Percentiles rank a stretch among this genome's conserved stretches.
These are phyloP conservation scores for Populus hybrid DNA, from an alignment of 441 rosid species.

Conservation along the genomic window DNA sequence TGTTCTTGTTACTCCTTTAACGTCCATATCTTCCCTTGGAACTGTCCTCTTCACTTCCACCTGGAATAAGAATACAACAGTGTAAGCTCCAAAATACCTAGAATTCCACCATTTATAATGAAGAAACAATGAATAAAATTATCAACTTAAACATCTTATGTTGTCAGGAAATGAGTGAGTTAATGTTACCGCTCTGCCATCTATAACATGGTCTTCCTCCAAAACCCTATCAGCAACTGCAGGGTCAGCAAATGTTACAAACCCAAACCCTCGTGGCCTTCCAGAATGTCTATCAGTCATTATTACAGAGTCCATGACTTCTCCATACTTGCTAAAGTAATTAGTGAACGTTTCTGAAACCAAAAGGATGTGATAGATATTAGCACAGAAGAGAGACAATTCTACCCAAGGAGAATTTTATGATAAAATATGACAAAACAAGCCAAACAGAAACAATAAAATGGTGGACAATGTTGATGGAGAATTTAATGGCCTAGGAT, in stretches of 20 bases:
- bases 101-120: neutral
- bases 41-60: conserved; percentile 92
- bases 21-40: conserved; percentile 70
- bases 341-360: conserved; percentile 62
- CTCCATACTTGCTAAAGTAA: conserved; percentile 83
- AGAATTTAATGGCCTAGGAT: neutral
- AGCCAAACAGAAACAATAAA: neutral
- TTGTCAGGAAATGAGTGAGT: neutral
- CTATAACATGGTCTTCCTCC: conserved; percentile 64
- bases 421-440: neutral
- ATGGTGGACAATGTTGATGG: neutral
- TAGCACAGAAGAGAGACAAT: neutral
- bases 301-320: conserved; percentile 78
- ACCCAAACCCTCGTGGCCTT: conserved; percentile 89
- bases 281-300: conserved; percentile 86
- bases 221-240: conserved; percentile 77
- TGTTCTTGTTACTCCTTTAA: conserved; percentile 54
- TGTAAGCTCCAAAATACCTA: conserved; percentile 2
- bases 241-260: conserved; percentile 79
- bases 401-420: neutral
- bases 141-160: neutral
- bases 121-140: neutral
- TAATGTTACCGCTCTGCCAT: conserved; percentile 54
- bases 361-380: neutral
- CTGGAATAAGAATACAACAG: conserved; percentile 32